These are phyloP conservation scores for Carex kokanica DNA, from an alignment of 176 grass and related monocot genomes.

Conservation along the genomic window DNA sequence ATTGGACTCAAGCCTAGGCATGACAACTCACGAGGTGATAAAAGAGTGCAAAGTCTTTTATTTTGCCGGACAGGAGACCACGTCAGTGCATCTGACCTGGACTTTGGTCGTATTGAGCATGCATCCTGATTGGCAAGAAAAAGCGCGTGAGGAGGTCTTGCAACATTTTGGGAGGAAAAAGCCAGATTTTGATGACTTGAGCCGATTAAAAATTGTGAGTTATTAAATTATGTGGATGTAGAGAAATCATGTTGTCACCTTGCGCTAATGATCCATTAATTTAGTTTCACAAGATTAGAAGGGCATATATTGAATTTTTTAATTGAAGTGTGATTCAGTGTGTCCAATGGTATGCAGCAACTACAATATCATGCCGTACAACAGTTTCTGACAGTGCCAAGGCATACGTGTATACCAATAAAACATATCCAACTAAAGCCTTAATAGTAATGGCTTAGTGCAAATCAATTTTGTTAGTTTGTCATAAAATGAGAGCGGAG, in stretches of 20 bases:
- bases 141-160: too few species aligned
- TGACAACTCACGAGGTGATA: conserved; percentile 62
- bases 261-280: background rate
- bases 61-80: conserved; percentile 73
- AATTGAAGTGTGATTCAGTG: too few species aligned
- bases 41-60: conserved; percentile 90
- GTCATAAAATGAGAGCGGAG: too few species aligned
- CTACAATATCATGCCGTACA: too few species aligned
- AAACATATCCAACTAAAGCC: too few species aligned
- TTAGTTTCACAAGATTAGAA: too few species aligned
- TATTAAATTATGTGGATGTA: background rate
- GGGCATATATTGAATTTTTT: too few species aligned
- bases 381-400: too few species aligned
- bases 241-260: background rate
- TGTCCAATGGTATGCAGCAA: too few species aligned
- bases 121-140: conserved; percentile 73
- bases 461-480: too few species aligned
- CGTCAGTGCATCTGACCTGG: conserved; percentile 71
- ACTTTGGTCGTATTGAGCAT: conserved; percentile 60
- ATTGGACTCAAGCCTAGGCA: conserved; percentile 27
- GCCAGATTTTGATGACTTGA: conserved; percentile 53
- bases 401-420: too few species aligned
- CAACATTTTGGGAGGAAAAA: conserved; percentile 46
- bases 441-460: too few species aligned
- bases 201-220: conserved; percentile 57